phyloP scores from a whole-genome alignment of 768 basidiomycete genomes.

The Leccinum ochraceum region DNA sequence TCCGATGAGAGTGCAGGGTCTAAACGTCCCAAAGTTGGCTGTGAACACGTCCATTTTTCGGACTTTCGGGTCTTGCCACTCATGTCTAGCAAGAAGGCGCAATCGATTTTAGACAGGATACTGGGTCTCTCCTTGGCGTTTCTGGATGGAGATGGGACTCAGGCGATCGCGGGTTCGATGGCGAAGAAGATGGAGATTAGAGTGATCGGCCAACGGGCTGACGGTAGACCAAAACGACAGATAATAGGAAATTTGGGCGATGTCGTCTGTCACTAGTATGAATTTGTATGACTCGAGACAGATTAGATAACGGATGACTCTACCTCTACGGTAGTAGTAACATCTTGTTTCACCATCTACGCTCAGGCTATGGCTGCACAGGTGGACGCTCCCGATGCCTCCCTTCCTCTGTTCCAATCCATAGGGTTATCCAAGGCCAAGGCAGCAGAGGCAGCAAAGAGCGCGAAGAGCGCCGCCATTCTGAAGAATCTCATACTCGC shows the following conservation, averaged over 20 bases:
- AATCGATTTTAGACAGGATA: conserved; percentile 24
- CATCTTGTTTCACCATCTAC: neutral
- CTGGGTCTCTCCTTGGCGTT: conserved; percentile 23
- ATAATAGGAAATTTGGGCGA: conserved; percentile 24
- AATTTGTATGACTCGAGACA: conserved; percentile 1
- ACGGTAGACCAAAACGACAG: conserved; percentile 27
- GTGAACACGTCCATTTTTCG: conserved; percentile 31
- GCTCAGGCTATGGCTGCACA: conserved; percentile 17
- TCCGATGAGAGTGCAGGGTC: neutral
- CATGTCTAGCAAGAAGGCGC: conserved; percentile 20
- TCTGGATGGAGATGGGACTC: conserved; percentile 18
- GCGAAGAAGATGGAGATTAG: conserved; percentile 25
- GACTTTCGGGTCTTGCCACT: conserved; percentile 30
- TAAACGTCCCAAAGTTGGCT: conserved; percentile 20
- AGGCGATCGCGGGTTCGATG: neutral
- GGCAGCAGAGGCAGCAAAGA: conserved; percentile 81
- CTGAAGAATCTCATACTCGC: conserved; percentile 69
- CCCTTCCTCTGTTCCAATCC: conserved; percentile 58
- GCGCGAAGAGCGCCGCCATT: conserved; percentile 69
- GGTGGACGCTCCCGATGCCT: conserved; percentile 13
- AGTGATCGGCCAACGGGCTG: conserved; percentile 23
- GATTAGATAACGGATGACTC: conserved; percentile 29
- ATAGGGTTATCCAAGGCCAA: conserved; percentile 77
- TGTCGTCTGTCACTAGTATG: conserved; percentile 26
- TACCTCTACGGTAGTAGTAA: neutral